Evolutionary conservation across 441 rosid genomes (phyloP).

Genomic region (Populus hybrid): DNA sequence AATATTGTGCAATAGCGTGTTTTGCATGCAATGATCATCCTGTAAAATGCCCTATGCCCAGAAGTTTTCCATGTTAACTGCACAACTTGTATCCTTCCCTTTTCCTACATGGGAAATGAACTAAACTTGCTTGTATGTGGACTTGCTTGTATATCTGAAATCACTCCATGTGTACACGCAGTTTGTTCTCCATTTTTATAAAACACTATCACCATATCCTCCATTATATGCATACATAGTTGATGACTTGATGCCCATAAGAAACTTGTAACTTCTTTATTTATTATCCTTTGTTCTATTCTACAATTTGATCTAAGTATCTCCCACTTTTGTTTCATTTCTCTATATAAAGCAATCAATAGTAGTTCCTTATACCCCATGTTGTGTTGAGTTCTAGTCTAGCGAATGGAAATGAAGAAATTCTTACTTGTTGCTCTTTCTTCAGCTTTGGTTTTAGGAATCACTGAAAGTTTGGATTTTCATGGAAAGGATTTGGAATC

Average conservation of each 20-base stretch:
- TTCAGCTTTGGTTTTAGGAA: slow-evolving; percentile 35
- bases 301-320: slow-evolving; percentile 1
- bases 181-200: background rate
- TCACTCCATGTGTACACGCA: background rate
- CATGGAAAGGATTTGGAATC: slow-evolving; percentile 60
- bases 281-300: slow-evolving; percentile 19
- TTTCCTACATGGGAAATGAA: background rate
- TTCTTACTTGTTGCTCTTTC: slow-evolving; percentile 27
- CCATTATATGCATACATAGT: slow-evolving; percentile 17
- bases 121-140: background rate
- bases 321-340: background rate
- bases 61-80: background rate
- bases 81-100: background rate
- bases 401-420: slow-evolving; percentile 26
- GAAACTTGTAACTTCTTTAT: slow-evolving; percentile 54
- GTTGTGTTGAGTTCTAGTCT: slow-evolving; percentile 8
- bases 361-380: slow-evolving; percentile 10
- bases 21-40: background rate
- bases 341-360: slow-evolving; percentile 34
- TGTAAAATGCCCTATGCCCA: background rate
- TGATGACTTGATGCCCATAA: slow-evolving; percentile 49
- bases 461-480: slow-evolving; percentile 52
- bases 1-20: background rate
- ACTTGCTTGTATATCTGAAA: background rate
- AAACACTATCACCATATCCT: slow-evolving; percentile 1